Evolutionary conservation across 257 asterid species (phyloP).

Genomic region (Rehmannia glutinosa): DNA sequence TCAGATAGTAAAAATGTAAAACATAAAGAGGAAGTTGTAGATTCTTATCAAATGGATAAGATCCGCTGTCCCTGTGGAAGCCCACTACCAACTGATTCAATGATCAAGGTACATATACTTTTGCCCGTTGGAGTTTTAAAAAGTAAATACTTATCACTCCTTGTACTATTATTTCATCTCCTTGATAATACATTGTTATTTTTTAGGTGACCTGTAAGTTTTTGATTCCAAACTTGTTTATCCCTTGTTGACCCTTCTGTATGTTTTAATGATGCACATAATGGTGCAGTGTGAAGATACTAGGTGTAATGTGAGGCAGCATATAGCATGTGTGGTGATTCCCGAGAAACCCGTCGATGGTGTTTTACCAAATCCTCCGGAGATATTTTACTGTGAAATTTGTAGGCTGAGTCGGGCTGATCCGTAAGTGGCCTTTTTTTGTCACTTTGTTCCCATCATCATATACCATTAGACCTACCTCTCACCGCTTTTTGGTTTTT

Average conservation of each 20-base stretch:
- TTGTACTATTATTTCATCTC: not conserved
- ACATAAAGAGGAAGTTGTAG: slow-evolving; percentile 62
- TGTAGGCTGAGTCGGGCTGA: slow-evolving; percentile 93
- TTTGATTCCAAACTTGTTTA: not conserved
- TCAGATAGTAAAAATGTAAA: slow-evolving; percentile 51
- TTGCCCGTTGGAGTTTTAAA: slow-evolving; percentile 9
- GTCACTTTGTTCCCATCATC: slow-evolving; percentile 3
- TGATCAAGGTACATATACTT: slow-evolving; percentile 59
- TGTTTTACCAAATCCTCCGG: slow-evolving; percentile 59
- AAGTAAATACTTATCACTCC: not conserved
- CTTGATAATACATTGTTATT: not conserved
- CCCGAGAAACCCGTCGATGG: slow-evolving; percentile 82
- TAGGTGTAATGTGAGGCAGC: slow-evolving; percentile 86
- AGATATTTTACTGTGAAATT: slow-evolving; percentile 74
- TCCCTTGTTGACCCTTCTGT: not conserved
- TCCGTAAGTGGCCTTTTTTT: slow-evolving; percentile 62
- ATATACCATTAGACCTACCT: not conserved
- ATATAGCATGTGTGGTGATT: slow-evolving; percentile 77
- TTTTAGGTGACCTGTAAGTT: slow-evolving; percentile 12
- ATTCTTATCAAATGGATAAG: slow-evolving; percentile 55
- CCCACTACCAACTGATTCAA: slow-evolving; percentile 61
- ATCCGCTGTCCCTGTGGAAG: slow-evolving; percentile 89
- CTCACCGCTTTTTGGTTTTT: not conserved
- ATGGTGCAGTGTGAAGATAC: slow-evolving; percentile 88
- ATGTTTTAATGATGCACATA: slow-evolving; percentile 12